phyloP scores from a whole-genome alignment of 331 rosid species.

The Prunus yedoensis region DNA sequence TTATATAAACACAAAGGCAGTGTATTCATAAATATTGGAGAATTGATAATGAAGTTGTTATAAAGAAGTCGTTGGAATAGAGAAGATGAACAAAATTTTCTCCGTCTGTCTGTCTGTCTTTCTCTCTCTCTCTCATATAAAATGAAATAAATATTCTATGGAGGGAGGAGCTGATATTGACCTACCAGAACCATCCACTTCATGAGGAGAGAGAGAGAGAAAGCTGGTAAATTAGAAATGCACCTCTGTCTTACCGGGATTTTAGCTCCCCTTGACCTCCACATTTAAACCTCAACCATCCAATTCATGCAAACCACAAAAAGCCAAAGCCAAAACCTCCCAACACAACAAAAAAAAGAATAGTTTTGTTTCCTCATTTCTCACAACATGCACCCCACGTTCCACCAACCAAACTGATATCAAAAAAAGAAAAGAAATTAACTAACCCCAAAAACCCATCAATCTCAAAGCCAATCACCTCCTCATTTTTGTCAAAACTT shows the following conservation, averaged over 20 bases:
- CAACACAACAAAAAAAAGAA: background rate
- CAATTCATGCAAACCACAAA: slow-evolving; percentile 25
- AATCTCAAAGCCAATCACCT: slow-evolving; percentile 37
- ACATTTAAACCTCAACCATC: slow-evolving; percentile 54
- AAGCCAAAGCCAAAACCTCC: slow-evolving; percentile 21
- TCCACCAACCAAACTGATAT: slow-evolving; percentile 36
- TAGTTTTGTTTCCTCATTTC: slow-evolving; percentile 27
- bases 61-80: slow-evolving; percentile 4
- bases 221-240: slow-evolving; percentile 26
- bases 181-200: slow-evolving; percentile 24
- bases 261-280: slow-evolving; percentile 63
- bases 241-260: slow-evolving; percentile 49
- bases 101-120: too few relatives aligned
- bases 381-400: slow-evolving; percentile 86
- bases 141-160: background rate
- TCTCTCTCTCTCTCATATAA: background rate
- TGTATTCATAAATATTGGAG: background rate
- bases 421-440: slow-evolving; percentile 19
- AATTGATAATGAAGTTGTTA: background rate
- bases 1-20: too few relatives aligned
- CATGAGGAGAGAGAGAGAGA: background rate
- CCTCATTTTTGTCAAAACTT: slow-evolving; percentile 38
- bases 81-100: background rate
- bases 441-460: slow-evolving; percentile 14
- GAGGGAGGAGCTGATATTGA: background rate